Evolutionary conservation across 1,284 basidiomycete species (phyloP).

Genomic region (Naganishia albida): DNA sequence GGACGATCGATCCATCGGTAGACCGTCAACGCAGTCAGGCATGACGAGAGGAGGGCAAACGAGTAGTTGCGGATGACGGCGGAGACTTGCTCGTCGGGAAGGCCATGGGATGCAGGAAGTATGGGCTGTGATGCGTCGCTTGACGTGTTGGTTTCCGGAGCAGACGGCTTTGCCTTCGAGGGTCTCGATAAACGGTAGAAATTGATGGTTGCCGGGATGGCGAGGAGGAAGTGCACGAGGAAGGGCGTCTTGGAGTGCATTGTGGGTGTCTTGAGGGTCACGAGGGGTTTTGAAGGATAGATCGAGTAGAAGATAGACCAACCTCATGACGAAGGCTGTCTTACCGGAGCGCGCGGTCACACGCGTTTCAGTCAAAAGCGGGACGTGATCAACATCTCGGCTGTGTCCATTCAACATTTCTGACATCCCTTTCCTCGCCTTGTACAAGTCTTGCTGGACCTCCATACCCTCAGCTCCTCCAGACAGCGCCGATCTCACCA

Average conservation of each 20-base stretch:
- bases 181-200: conserved; percentile 30
- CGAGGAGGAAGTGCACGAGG: conserved; percentile 32
- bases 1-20: conserved; percentile 21
- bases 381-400: conserved; percentile 1
- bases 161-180: conserved; percentile 10
- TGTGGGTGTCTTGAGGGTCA: too few species aligned
- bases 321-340: conserved; percentile 1
- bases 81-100: conserved; percentile 25
- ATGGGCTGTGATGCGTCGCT: conserved; percentile 20
- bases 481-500: neutral
- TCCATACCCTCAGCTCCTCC: too few species aligned
- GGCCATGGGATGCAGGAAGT: conserved; percentile 10
- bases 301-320: neutral
- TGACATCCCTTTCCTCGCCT: neutral
- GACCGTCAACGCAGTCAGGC: conserved; percentile 19
- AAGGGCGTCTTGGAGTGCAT: conserved; percentile 27
- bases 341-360: conserved; percentile 2
- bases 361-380: conserved; percentile 4
- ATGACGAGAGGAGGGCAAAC: conserved; percentile 31
- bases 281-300: too few species aligned
- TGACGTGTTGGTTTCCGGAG: conserved; percentile 11
- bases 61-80: conserved; percentile 33
- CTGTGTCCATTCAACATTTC: conserved; percentile 4
- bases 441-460: too few species aligned
- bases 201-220: conserved; percentile 31